Base-by-base conservation (phyloP, 768 basidiomycete genomes). In the Podaxis rugospora region DNA sequence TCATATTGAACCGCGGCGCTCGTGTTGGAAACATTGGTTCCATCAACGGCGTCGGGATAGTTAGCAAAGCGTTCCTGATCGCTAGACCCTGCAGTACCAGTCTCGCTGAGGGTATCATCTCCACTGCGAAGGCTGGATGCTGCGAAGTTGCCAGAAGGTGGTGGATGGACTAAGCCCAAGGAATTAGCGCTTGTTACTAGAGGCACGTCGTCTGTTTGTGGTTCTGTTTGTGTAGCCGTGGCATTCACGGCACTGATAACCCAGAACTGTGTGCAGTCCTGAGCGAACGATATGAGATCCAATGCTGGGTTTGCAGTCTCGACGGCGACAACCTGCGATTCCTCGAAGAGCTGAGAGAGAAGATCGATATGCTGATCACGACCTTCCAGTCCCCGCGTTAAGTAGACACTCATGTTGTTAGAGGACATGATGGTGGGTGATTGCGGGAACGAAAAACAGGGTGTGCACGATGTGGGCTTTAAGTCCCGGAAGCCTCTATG, bases 261-360 rank as follows among this genome's bases (percentile, higher is more conserved):
- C 73, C 80, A 66, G 81, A 80, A 67, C 70, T 79, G 53, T 72
- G 68, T 4, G 75, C 71, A 14, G 63, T 67, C 52, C 21, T 67
- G 57, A 5, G 76, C 71, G 58, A 83, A 83, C 0, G 77, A 74
- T 16, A 81, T 50, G 1, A 82, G 57, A 63, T 81, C 80, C 28
- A 76, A 59, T 4, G 63, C 62, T 0, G 76, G 73, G 59, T 72
- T 64, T 4, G 76, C 72, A 4, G 72, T 66, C 47, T 83, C 83
- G 4, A 79, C 69, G 1, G 79, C 74, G 44, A 68, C 67, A 13
- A 74, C 66, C 62, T 80, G 80, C 40, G 83, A 71, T 50, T 78
- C 65, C 39, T 76, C 76, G 64, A 75, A 82, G 32, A 76, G 70
- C 1, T 51, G 25, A 21, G 57, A 36, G 25, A 82, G 68, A 1